Conservation (phyloP, 2,329 filamentous ascomycete species). For the Balansia obtecta region DNA sequence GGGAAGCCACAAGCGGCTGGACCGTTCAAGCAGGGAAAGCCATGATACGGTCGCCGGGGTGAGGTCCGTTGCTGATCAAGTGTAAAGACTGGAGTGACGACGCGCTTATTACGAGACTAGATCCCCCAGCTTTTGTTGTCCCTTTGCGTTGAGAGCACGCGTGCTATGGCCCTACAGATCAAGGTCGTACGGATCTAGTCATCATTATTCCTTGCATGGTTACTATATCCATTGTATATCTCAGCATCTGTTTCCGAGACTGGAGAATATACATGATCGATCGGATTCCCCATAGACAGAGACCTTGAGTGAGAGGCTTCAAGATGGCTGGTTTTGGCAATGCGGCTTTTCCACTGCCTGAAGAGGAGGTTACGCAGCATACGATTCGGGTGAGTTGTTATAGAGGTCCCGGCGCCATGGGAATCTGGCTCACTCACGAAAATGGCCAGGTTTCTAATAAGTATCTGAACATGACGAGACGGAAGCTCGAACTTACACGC, state of each 20-base stretch:
- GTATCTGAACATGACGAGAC: constrained; percentile 53
- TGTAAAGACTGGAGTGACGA: not conserved
- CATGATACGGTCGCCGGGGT: not conserved
- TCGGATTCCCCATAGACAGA: too few species aligned
- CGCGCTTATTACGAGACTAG: not conserved
- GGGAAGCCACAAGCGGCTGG: not conserved
- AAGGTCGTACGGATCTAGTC: not conserved
- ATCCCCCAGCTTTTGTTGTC: too few species aligned
- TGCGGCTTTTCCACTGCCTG: constrained; percentile 11
- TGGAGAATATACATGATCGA: not conserved
- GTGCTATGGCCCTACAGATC: too few species aligned
- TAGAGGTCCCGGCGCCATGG: too few species aligned
- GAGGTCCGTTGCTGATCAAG: constrained; percentile 6
- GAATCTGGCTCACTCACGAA: too few species aligned
- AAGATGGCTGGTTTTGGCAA: constrained; percentile 7
- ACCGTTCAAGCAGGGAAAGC: not conserved
- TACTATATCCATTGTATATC: not conserved
- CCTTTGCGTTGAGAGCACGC: not conserved
- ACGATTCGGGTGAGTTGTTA: constrained; percentile 39
- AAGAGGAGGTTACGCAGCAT: constrained; percentile 40
- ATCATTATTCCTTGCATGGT: not conserved
- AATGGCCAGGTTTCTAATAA: constrained; percentile 45
- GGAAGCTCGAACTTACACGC: constrained; percentile 55
- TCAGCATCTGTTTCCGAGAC: not conserved
- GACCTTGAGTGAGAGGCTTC: not conserved